Conservation (phyloP, 352 stramenopile genomes). For the Poterioochromonas sp. region DNA sequence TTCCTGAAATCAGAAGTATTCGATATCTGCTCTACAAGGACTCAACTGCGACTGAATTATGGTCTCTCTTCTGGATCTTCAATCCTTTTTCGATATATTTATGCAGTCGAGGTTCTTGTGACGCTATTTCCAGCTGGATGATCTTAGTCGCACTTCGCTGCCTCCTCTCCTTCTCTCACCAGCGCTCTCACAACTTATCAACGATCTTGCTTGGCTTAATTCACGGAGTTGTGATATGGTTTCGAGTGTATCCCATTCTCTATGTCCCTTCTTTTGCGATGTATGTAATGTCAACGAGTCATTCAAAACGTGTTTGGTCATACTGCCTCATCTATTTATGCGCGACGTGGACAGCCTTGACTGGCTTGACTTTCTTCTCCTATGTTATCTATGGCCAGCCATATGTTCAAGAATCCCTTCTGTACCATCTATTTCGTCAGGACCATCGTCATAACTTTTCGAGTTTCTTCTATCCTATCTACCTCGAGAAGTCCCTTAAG, state of each 20-base stretch:
- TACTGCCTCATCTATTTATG: background rate
- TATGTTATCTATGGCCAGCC: constrained; percentile 77
- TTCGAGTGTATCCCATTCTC: constrained; percentile 98
- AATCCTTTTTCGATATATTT: constrained; percentile 97
- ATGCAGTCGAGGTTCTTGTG: constrained; percentile 90
- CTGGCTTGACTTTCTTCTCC: constrained; percentile 42
- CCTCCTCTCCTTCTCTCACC: too few relatives aligned
- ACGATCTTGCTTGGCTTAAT: constrained; percentile 41
- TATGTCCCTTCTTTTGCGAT: constrained; percentile 63
- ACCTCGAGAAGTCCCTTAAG: constrained; percentile 63
- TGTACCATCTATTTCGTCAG: constrained; percentile 88
- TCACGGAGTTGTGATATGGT: constrained; percentile 86
- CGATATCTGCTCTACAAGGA: background rate
- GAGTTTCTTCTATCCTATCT: constrained; percentile 99
- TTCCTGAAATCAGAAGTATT: background rate
- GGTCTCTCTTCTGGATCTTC: constrained; percentile 64
- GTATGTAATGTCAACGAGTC: background rate
- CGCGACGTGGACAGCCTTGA: background rate
- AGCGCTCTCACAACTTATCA: too few relatives aligned
- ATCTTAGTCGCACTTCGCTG: constrained; percentile 70
- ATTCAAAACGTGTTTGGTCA: background rate
- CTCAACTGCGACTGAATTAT: background rate
- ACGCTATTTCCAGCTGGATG: constrained; percentile 82
- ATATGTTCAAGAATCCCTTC: constrained; percentile 86
- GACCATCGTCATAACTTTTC: constrained; percentile 99